Evolutionary conservation across 352 stramenopile genomes (phyloP).

Genomic region (Globisporangium mamillatum): DNA sequence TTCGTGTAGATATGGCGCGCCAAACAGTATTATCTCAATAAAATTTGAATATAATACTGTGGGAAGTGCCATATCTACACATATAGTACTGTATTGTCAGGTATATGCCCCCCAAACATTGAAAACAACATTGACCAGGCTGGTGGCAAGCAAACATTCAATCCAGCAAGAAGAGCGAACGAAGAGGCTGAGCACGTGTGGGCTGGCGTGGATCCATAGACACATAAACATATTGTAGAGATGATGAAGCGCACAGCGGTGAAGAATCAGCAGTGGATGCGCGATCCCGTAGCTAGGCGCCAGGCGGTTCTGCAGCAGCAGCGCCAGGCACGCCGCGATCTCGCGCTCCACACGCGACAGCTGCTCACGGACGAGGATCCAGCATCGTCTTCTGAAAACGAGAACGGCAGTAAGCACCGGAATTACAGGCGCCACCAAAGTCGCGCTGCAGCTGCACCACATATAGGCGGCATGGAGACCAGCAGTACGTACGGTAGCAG

Average conservation of each 20-base stretch:
- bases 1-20: no score
- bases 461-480: constrained; percentile 30
- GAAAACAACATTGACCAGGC: background rate
- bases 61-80: no score
- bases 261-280: constrained; percentile 67
- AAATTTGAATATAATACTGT: no score
- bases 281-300: constrained; percentile 53
- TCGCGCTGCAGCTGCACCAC: background rate
- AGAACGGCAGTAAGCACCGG: constrained; percentile 13
- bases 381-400: constrained; percentile 23
- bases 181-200: background rate
- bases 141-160: background rate
- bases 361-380: constrained; percentile 42
- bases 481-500: constrained; percentile 8
- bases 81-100: background rate
- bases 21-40: no score
- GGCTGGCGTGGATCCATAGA: background rate
- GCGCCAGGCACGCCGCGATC: constrained; percentile 68
- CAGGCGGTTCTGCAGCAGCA: constrained; percentile 63
- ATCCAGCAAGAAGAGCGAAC: background rate
- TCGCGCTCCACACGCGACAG: constrained; percentile 72
- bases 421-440: constrained; percentile 15
- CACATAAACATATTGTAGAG: background rate
- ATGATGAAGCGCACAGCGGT: constrained; percentile 47
- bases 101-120: background rate